Percentiles rank a stretch among this genome's conserved stretches.
phyloP scores from a whole-genome alignment of 2,329 filamentous ascomycete genomes.

The Ophidiomyces ophidiicola region DNA sequence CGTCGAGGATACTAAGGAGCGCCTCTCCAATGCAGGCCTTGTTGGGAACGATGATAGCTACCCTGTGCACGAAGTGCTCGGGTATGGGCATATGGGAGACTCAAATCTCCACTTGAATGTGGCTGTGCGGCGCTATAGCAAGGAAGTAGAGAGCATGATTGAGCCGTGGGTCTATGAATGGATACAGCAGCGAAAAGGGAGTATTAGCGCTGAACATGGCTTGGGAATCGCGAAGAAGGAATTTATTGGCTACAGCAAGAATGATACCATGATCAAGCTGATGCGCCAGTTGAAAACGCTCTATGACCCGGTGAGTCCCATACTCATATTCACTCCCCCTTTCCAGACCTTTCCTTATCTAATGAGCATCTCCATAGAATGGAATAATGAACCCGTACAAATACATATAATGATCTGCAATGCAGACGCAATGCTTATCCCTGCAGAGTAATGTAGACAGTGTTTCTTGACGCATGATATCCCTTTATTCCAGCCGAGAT shows the following conservation, averaged over 20 bases:
- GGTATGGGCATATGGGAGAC: constrained; percentile 98
- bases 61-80: constrained; percentile 80
- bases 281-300: constrained; percentile 94
- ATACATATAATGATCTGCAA: constrained; percentile 50
- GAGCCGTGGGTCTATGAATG: constrained; percentile 98
- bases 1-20: constrained; percentile 70
- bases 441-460: too few species aligned
- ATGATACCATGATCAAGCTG: constrained; percentile 69
- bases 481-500: too few species aligned
- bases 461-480: too few species aligned
- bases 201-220: constrained; percentile 94
- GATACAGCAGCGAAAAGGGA: constrained; percentile 76
- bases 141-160: constrained; percentile 70
- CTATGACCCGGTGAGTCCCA: constrained; percentile 72
- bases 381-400: constrained; percentile 99
- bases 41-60: constrained; percentile 62
- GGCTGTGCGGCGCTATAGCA: constrained; percentile 68
- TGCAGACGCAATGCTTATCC: too few species aligned
- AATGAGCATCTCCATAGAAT: constrained; percentile 46
- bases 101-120: constrained; percentile 92
- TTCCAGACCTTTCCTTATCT: not conserved
- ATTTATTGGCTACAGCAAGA: constrained; percentile 85
- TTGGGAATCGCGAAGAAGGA: constrained; percentile 91
- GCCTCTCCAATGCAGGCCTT: constrained; percentile 60
- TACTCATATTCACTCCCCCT: constrained; percentile 10